phyloP scores from a whole-genome alignment of 2,329 filamentous ascomycete species.

The Scortechinia acanthostroma region DNA sequence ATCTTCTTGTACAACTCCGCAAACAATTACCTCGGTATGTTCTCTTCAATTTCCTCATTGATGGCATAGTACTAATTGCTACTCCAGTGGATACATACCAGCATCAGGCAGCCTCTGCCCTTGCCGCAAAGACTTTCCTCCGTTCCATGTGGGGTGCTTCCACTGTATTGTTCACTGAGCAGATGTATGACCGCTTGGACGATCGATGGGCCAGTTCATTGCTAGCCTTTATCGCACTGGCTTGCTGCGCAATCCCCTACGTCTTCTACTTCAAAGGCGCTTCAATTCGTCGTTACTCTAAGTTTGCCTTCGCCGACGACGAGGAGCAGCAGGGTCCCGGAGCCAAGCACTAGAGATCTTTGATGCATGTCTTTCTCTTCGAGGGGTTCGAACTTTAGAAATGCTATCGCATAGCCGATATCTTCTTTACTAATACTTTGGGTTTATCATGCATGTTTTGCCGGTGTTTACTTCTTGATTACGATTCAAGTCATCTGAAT shows the following conservation, averaged over 20 bases:
- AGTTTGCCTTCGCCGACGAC: slow-evolving; percentile 65
- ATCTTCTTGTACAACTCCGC: slow-evolving; percentile 78
- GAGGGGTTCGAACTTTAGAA: no score
- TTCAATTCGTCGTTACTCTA: slow-evolving; percentile 59
- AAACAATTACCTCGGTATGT: slow-evolving; percentile 58
- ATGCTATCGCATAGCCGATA: no score
- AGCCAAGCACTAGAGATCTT: no score
- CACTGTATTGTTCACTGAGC: slow-evolving; percentile 71
- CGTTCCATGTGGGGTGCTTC: slow-evolving; percentile 74
- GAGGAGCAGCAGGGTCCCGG: slow-evolving; percentile 27
- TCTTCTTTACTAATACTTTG: no score
- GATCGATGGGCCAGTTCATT: slow-evolving; percentile 72
- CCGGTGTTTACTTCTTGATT: no score
- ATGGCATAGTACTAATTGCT: neutral
- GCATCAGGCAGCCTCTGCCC: slow-evolving; percentile 68
- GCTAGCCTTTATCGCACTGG: slow-evolving; percentile 67
- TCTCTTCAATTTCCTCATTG: neutral
- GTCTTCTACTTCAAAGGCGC: slow-evolving; percentile 75
- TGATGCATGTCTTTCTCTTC: no score
- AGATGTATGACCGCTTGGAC: slow-evolving; percentile 70
- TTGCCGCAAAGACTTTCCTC: slow-evolving; percentile 76
- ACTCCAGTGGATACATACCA: neutral
- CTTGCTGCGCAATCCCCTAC: slow-evolving; percentile 77
- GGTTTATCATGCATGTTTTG: no score
- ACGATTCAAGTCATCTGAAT: no score